Percentiles rank a stretch among this genome's conserved stretches.
Evolutionary conservation across 1,284 basidiomycete genomes (phyloP).

Genomic region (Neonothopanus nambi): DNA sequence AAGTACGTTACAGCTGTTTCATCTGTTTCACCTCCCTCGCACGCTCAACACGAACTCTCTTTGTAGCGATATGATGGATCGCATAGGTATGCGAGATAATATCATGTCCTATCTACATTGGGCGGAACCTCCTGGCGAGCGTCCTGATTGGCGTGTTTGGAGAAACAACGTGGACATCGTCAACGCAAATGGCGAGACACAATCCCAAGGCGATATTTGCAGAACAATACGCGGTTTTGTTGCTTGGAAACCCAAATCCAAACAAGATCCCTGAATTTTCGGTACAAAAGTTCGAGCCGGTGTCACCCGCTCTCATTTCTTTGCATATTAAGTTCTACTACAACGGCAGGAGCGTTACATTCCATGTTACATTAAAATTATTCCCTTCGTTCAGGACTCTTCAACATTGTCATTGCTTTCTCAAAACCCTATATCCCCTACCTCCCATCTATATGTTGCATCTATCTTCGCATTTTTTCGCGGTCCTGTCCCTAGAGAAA

Average conservation of each 20-base stretch:
- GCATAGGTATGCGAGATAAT: constrained; percentile 58
- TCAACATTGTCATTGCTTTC: background rate
- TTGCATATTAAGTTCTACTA: background rate
- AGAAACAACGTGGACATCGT: constrained; percentile 32
- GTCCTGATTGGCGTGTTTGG: constrained; percentile 57
- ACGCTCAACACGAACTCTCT: background rate
- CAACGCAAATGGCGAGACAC: constrained; percentile 5
- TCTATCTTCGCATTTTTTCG: background rate
- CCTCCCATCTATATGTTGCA: background rate
- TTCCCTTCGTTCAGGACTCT: background rate
- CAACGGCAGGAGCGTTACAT: background rate
- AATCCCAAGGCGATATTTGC: constrained; percentile 7
- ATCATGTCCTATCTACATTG: constrained; percentile 52
- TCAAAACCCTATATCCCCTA: background rate
- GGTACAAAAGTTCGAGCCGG: background rate
- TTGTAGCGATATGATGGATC: constrained; percentile 70
- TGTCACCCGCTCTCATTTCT: background rate
- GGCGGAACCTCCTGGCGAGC: constrained; percentile 47
- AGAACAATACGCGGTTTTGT: constrained; percentile 19
- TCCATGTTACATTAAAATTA: background rate
- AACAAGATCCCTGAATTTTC: background rate
- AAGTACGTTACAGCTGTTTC: constrained; percentile 43
- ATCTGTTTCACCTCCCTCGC: constrained; percentile 3
- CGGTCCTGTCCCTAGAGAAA: constrained; percentile 1
- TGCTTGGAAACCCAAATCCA: constrained; percentile 16